Evolutionary conservation across 1,284 basidiomycete species (phyloP).

Genomic region (Xerocomus amazonicus): DNA sequence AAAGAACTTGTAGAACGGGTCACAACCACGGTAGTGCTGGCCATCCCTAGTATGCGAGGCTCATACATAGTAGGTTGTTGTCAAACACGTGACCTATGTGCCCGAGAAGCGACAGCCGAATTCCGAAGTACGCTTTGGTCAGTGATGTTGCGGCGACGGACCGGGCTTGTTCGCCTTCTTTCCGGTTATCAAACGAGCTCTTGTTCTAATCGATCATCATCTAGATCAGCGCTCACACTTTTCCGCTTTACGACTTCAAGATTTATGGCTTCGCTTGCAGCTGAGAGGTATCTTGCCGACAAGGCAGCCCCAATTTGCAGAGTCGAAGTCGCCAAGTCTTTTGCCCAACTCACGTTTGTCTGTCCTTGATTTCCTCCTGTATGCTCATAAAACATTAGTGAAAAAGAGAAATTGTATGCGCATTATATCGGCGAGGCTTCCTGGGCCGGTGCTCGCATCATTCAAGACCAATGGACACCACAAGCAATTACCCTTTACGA

Average conservation of each 20-base stretch:
- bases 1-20: no score
- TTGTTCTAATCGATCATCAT: slow-evolving; percentile 14
- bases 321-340: slow-evolving; percentile 62
- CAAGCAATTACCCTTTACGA: slow-evolving; percentile 60
- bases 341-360: slow-evolving; percentile 59
- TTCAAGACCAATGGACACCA: slow-evolving; percentile 77
- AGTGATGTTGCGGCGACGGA: slow-evolving; percentile 7
- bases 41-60: no score
- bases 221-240: background rate
- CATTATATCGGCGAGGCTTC: slow-evolving; percentile 66
- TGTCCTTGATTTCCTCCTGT: background rate
- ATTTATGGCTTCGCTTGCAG: slow-evolving; percentile 36
- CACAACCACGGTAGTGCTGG: no score
- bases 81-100: background rate
- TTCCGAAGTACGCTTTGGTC: background rate
- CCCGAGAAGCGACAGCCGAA: background rate
- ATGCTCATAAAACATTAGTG: slow-evolving; percentile 35
- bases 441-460: slow-evolving; percentile 80
- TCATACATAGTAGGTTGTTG: no score
- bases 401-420: slow-evolving; percentile 73
- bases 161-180: slow-evolving; percentile 7
- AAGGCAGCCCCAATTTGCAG: slow-evolving; percentile 63
- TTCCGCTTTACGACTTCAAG: slow-evolving; percentile 6
- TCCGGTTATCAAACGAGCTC: slow-evolving; percentile 10
- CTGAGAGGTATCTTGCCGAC: slow-evolving; percentile 72